phyloP scores from a whole-genome alignment of 345 rosid genomes.

The Sonneratia alba region DNA sequence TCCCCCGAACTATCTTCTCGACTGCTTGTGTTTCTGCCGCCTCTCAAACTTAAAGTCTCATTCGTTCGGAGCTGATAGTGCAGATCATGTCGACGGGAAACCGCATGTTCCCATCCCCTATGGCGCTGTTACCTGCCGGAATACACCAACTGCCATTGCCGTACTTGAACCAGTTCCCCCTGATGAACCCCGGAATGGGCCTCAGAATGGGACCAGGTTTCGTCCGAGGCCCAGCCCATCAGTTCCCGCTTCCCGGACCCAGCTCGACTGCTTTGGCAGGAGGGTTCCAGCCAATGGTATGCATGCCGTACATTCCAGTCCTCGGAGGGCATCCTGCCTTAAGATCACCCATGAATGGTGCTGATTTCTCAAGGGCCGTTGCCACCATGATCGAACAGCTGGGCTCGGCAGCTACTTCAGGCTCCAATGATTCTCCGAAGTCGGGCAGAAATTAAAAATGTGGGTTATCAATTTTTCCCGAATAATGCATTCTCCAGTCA shows the following conservation, averaged over 20 bases:
- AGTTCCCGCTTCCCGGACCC: constrained; percentile 18
- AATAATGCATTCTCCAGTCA: background rate
- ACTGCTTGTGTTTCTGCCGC: too few species aligned
- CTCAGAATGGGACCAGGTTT: constrained; percentile 28
- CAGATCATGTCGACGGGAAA: constrained; percentile 58
- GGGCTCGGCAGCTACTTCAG: constrained; percentile 13
- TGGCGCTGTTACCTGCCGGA: constrained; percentile 28
- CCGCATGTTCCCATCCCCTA: constrained; percentile 25
- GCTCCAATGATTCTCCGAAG: constrained; percentile 10
- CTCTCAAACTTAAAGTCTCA: too few species aligned
- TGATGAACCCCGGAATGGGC: constrained; percentile 20
- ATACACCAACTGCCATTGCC: constrained; percentile 28
- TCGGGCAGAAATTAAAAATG: background rate
- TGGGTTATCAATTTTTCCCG: background rate
- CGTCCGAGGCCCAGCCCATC: constrained; percentile 15
- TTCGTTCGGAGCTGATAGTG: background rate
- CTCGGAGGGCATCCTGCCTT: constrained; percentile 11
- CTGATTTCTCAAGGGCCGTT: constrained; percentile 6
- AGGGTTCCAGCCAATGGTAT: constrained; percentile 18
- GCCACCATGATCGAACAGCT: constrained; percentile 7
- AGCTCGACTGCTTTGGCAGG: constrained; percentile 14
- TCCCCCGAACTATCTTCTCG: too few species aligned
- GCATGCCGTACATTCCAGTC: constrained; percentile 14
- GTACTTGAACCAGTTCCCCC: constrained; percentile 18
- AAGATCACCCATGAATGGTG: constrained; percentile 11